Evolutionary conservation across 2,329 filamentous ascomycete genomes (phyloP).

Genomic region (Mycosphaerella arachidis): DNA sequence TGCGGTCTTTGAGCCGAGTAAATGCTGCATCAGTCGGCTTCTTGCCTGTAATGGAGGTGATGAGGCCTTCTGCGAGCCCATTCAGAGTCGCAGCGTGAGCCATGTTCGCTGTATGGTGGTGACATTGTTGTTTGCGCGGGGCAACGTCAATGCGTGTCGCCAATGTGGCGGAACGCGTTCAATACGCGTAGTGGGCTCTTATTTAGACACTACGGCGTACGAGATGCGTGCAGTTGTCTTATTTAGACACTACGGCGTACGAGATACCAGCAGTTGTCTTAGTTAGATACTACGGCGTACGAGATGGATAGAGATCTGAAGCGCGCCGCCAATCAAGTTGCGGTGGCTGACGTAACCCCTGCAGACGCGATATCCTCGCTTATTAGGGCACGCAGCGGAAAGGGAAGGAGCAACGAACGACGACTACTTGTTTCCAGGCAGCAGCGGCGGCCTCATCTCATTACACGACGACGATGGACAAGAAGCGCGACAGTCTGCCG

Average conservation of each 20-base stretch:
- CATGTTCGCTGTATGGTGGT: constrained; percentile 51
- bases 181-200: constrained; percentile 17
- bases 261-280: too few relatives aligned
- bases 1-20: constrained; percentile 36
- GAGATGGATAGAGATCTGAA: neutral
- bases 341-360: neutral
- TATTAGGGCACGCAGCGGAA: neutral
- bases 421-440: too few relatives aligned
- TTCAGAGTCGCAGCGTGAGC: constrained; percentile 63
- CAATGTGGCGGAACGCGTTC: neutral
- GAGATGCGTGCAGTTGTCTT: too few relatives aligned
- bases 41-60: constrained; percentile 58
- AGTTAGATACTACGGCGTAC: neutral
- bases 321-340: too few relatives aligned
- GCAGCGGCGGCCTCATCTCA: neutral
- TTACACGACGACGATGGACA: neutral
- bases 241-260: too few relatives aligned
- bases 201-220: neutral
- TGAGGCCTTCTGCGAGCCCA: constrained; percentile 65
- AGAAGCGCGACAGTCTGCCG: constrained; percentile 7
- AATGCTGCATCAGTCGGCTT: constrained; percentile 26
- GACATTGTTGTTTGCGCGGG: neutral
- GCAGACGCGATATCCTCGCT: neutral
- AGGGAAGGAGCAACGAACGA: neutral
- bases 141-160: neutral